Conservation (phyloP, 805 yeast genomes). For the Myxozyma melibiosi region DNA sequence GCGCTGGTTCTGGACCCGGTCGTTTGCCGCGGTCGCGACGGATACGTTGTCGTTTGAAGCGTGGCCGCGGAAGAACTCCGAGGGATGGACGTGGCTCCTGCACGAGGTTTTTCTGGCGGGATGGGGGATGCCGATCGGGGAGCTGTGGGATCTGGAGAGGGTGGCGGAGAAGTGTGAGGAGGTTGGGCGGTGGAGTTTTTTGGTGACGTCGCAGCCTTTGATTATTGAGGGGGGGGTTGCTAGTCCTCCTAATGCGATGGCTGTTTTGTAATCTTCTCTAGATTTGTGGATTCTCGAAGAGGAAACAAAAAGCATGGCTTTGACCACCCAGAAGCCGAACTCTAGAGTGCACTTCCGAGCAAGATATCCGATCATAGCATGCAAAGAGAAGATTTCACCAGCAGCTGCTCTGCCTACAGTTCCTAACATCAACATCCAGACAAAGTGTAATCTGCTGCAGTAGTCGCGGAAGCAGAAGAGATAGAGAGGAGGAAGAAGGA, state of each 20-base stretch:
- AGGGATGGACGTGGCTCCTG: conserved; percentile 3
- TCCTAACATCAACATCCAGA: too few species aligned
- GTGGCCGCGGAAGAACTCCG: conserved; percentile 3
- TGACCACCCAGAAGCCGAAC: too few species aligned
- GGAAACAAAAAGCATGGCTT: too few species aligned
- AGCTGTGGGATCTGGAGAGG: conserved; percentile 1
- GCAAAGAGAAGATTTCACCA: too few species aligned
- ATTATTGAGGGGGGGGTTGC: conserved; percentile 7
- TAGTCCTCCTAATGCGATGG: conserved; percentile 12
- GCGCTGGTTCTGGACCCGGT: conserved; percentile 2
- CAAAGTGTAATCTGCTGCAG: too few species aligned
- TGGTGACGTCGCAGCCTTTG: conserved; percentile 11
- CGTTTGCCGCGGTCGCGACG: conserved; percentile 9
- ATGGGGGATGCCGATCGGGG: conserved; percentile 18
- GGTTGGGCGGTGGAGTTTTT: background rate
- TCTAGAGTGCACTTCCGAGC: too few species aligned
- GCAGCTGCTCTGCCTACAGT: too few species aligned
- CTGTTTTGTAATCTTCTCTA: background rate
- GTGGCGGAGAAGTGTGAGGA: background rate
- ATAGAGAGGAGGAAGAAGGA: too few species aligned
- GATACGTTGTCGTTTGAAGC: conserved; percentile 14
- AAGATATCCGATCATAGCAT: too few species aligned
- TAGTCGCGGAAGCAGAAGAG: too few species aligned
- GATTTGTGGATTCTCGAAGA: background rate
- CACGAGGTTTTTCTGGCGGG: conserved; percentile 14